Evolutionary conservation across 352 stramenopile species (phyloP).

Genomic region (Globisporangium viniferum): DNA sequence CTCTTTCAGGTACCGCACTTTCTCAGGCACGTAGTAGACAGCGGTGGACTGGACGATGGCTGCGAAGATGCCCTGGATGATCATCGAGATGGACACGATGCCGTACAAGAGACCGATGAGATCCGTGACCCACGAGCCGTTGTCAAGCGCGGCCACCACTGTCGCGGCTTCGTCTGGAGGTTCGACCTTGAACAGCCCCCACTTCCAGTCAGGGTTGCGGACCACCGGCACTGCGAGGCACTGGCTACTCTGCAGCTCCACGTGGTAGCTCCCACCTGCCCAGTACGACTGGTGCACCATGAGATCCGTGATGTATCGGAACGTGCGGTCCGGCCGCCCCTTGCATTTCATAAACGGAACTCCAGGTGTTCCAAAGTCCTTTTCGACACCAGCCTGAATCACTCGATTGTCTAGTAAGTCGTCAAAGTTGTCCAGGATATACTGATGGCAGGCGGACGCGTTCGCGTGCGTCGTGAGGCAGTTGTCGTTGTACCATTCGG

Average conservation of each 20-base stretch:
- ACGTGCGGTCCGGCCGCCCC: slow-evolving; percentile 32
- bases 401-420: slow-evolving; percentile 25
- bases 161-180: slow-evolving; percentile 33
- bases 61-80: slow-evolving; percentile 47
- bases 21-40: slow-evolving; percentile 42
- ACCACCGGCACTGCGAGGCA: slow-evolving; percentile 42
- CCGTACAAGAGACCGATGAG: slow-evolving; percentile 42
- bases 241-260: slow-evolving; percentile 57
- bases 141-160: slow-evolving; percentile 42
- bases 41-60: slow-evolving; percentile 33
- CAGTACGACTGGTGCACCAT: slow-evolving; percentile 58
- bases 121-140: slow-evolving; percentile 35
- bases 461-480: slow-evolving; percentile 31
- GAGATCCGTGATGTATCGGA: slow-evolving; percentile 59
- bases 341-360: slow-evolving; percentile 49
- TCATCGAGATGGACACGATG: slow-evolving; percentile 46
- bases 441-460: slow-evolving; percentile 33
- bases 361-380: slow-evolving; percentile 40
- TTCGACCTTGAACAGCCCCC: slow-evolving; percentile 45
- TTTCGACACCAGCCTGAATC: slow-evolving; percentile 21
- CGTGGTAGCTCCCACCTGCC: slow-evolving; percentile 42
- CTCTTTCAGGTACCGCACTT: slow-evolving; percentile 28
- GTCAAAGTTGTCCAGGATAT: slow-evolving; percentile 56
- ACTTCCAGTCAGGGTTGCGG: slow-evolving; percentile 36
- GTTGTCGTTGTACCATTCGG: slow-evolving; percentile 33